Conservation (phyloP, 2,329 filamentous ascomycete species). For the Ciborinia camelliae region DNA sequence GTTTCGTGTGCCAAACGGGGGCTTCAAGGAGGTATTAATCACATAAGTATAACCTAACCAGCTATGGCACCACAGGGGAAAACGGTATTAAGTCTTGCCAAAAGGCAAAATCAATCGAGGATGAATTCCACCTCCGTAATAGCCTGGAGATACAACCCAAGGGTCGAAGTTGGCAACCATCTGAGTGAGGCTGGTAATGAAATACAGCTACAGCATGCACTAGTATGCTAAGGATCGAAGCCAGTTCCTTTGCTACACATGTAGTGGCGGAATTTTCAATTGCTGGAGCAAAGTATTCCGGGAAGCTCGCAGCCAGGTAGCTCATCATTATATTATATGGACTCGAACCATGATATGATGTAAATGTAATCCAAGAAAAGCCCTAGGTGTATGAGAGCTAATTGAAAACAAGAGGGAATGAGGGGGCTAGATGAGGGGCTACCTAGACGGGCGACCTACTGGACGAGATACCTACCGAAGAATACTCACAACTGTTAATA, state of each 20-base stretch:
- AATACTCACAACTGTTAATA: too few species aligned
- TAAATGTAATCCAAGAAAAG: background rate
- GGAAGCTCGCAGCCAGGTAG: background rate
- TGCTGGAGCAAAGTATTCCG: background rate
- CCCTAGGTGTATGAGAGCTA: background rate
- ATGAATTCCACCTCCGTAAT: background rate
- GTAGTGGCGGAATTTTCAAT: background rate
- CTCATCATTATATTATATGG: background rate
- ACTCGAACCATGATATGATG: background rate
- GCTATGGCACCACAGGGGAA: background rate
- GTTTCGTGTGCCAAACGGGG: background rate
- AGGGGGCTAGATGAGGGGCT: too few species aligned
- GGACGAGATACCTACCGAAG: too few species aligned
- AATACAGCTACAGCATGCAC: too few species aligned
- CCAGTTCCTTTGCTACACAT: background rate
- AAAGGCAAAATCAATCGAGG: background rate
- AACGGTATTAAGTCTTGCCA: background rate
- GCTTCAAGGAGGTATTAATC: background rate
- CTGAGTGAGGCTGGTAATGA: background rate
- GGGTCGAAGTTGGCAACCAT: background rate
- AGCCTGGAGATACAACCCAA: background rate
- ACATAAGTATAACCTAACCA: background rate
- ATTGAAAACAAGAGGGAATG: background rate
- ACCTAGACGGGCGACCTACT: too few species aligned
- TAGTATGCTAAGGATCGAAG: background rate